A percentile compares a stretch with the other conserved stretches of the same genome.
These are phyloP conservation scores for Picochlorum costavermella DNA, from an alignment of 139 green algal genomes.

Conservation along the genomic window DNA sequence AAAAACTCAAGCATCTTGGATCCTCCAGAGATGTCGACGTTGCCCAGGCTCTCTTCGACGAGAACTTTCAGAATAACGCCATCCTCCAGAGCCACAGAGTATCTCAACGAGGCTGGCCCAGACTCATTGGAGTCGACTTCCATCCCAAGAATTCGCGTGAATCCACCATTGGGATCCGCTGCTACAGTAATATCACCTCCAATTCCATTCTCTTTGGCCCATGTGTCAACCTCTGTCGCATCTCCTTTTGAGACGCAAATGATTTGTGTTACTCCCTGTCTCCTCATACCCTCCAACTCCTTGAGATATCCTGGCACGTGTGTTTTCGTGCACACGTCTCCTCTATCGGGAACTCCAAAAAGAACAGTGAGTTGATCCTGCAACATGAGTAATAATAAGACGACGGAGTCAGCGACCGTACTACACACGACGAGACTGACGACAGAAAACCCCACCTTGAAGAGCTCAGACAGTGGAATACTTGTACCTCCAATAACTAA, in stretches of 20 bases:
- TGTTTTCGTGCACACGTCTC: slow-evolving; percentile 36
- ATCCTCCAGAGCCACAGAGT: slow-evolving; percentile 28
- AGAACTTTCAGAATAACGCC: slow-evolving; percentile 42
- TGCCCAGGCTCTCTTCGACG: slow-evolving; percentile 15
- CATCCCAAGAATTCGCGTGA: slow-evolving; percentile 31
- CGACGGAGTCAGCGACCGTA: neutral
- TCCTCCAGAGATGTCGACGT: slow-evolving; percentile 24
- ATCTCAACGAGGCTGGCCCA: slow-evolving; percentile 14
- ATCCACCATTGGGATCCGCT: slow-evolving; percentile 20
- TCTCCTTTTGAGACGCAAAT: slow-evolving; percentile 28
- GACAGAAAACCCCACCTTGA: slow-evolving; percentile 24
- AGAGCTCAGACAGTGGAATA: slow-evolving; percentile 21
- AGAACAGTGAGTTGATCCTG: slow-evolving; percentile 32
- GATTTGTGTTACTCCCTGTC: slow-evolving; percentile 28
- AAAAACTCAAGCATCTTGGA: slow-evolving; percentile 20
- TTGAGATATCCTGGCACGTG: slow-evolving; percentile 38
- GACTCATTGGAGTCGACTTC: slow-evolving; percentile 9
- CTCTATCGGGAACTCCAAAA: slow-evolving; percentile 47
- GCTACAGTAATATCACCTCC: slow-evolving; percentile 5
- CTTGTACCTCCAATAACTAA: slow-evolving; percentile 15
- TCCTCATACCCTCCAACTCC: slow-evolving; percentile 24
- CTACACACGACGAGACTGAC: neutral
- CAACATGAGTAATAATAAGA: neutral
- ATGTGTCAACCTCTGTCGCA: slow-evolving; percentile 21
- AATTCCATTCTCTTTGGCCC: slow-evolving; percentile 15